phyloP scores from a whole-genome alignment of 768 basidiomycete genomes.

The Royoungia palumana region DNA sequence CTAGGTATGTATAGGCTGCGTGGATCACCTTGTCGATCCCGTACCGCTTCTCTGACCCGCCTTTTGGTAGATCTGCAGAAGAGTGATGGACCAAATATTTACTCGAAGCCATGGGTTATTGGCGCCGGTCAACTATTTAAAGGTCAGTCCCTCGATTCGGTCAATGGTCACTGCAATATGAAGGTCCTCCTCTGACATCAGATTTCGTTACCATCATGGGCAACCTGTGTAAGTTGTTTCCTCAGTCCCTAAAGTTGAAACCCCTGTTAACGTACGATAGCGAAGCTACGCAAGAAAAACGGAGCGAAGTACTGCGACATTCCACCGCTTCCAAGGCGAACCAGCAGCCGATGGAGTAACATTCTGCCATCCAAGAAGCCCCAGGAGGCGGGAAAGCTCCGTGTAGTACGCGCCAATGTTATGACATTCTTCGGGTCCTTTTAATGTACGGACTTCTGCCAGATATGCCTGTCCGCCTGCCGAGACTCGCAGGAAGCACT shows the following conservation, averaged over 20 bases:
- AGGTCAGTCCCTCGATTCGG: neutral
- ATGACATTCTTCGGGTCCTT: neutral
- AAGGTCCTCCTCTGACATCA: neutral
- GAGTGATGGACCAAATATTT: constrained; percentile 11
- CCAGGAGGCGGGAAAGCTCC: constrained; percentile 11
- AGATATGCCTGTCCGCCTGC: constrained; percentile 30
- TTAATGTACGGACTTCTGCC: neutral
- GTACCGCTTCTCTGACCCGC: neutral
- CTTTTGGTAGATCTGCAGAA: constrained; percentile 18
- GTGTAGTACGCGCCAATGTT: constrained; percentile 12
- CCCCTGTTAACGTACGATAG: constrained; percentile 1
- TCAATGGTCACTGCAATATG: neutral
- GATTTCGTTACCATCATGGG: constrained; percentile 2
- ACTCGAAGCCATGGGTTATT: constrained; percentile 13
- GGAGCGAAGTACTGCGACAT: neutral
- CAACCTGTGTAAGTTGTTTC: constrained; percentile 10
- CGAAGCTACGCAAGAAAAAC: constrained; percentile 1
- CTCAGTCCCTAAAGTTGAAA: neutral
- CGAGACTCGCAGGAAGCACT: constrained; percentile 23
- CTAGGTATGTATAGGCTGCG: constrained; percentile 14
- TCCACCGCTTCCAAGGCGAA: constrained; percentile 1
- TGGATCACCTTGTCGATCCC: neutral
- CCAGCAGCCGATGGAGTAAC: constrained; percentile 3
- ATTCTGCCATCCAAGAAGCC: constrained; percentile 2
- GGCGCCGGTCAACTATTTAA: constrained; percentile 15